phyloP scores from a whole-genome alignment of 208 protist species.

The Wallacemonas rigidus region DNA sequence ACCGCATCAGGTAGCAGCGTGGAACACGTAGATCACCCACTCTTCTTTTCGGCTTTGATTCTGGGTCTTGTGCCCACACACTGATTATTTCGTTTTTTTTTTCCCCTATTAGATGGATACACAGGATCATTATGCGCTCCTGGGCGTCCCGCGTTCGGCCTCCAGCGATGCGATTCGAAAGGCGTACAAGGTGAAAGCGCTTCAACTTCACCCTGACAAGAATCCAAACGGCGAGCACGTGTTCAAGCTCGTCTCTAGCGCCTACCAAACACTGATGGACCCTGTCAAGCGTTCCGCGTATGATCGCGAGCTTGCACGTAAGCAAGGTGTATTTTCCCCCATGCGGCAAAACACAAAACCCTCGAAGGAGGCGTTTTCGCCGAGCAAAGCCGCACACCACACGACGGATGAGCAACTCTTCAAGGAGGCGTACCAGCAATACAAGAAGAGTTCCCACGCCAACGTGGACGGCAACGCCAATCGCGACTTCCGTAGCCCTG shows the following conservation, averaged over 20 bases:
- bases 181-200: slow-evolving; percentile 83
- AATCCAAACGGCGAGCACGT: slow-evolving; percentile 86
- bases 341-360: slow-evolving; percentile 16
- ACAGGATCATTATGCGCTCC: slow-evolving; percentile 72
- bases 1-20: too few relatives aligned
- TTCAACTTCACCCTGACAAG: slow-evolving; percentile 89
- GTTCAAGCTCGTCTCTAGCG: slow-evolving; percentile 82
- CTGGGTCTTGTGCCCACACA: too few relatives aligned
- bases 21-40: too few relatives aligned
- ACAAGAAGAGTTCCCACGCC: slow-evolving; percentile 55
- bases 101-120: slow-evolving; percentile 41
- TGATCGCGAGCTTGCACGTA: slow-evolving; percentile 60
- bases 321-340: slow-evolving; percentile 38
- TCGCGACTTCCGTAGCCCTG: slow-evolving; percentile 42
- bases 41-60: too few relatives aligned
- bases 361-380: not conserved
- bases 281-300: slow-evolving; percentile 75
- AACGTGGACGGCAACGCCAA: slow-evolving; percentile 16
- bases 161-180: slow-evolving; percentile 78
- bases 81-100: not conserved
- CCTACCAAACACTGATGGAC: slow-evolving; percentile 78
- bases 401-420: slow-evolving; percentile 77
- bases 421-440: slow-evolving; percentile 80
- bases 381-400: slow-evolving; percentile 30
- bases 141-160: slow-evolving; percentile 72